Base-by-base conservation (phyloP, 495 filamentous ascomycete species). In the Penicillium lagena region DNA sequence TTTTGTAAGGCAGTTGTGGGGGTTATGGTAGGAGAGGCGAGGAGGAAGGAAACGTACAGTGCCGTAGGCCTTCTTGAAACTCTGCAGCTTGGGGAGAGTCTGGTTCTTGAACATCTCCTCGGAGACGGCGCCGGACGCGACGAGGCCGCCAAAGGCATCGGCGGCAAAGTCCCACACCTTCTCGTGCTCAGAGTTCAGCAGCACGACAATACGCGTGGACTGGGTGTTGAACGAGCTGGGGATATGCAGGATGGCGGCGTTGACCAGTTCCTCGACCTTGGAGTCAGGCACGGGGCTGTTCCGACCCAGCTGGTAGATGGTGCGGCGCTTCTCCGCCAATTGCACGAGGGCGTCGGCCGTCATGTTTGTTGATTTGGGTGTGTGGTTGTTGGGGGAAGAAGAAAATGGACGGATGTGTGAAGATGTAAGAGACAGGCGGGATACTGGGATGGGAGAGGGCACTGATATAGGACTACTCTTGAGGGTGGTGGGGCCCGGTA, bases 171-270 rank as follows among this genome's bases (percentile, higher is more conserved):
- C 67, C 76, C 76, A 80, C 5, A 76, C 64, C 39, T 65, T 59
- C 45, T 74, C 64, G 50, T 78, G 76, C 48, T 79, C 66, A 12
- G 66, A 48, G 33, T 68, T 60, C 40, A 79, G 46, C 10, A 78
- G 52, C 1, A 79, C 57, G 11, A 76, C 63, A 12, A 72, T 35
- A 11, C 76, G 71, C 1, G 71, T 72, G 28, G 76, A 73, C 46
- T 80, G 76, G 29, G 72, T 76, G 58, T 80, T 77, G 65, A 78
- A 80, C 7, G 76, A 59, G 47, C 67, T 73, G 45, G 76, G 76
- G 15, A 60, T 59, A 42, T 72, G 61, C 38, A 69, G 56, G 46
- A 79, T 63, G 41, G 72, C 68, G 9, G 66, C 47, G 36, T 68
- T 58, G 51, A 78, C 68, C 37, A 80, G 62, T 40, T 74, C 64